Base-by-base conservation (phyloP, 345 rosid genomes). In the Adansonia digitata region DNA sequence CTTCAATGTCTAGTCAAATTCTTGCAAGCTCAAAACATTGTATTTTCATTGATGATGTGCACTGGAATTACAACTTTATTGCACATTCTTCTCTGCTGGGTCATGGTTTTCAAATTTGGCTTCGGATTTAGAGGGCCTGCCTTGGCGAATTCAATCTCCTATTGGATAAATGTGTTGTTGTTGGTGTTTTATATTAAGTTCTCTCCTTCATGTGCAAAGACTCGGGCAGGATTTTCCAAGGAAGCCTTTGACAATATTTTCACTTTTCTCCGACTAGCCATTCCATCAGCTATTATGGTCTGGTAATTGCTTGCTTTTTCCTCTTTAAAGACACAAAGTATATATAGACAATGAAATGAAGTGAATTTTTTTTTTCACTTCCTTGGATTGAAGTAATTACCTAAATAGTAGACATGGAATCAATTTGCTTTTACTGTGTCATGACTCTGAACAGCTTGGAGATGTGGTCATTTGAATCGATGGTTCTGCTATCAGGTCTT, bases 41-140 rank as follows among this genome's bases (percentile, higher is more conserved):
- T 85, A 11, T 59, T 85, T 12, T 89, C 90, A 34, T 78, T 86
- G 79, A 72, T 88, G 11, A n/a, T n/a, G n/a, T n/a, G n/a, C n/a
- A n/a, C n/a, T n/a, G 90, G 80, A 71, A 62, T 82, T 18, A 78
- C 89, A 31, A 75, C 83, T 53, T 46, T 82, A 3, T 40, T 85
- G 29, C 92, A 88, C 34, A 11, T 81, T 5, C 65, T 81, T 4
- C 11, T 74, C 0, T 87, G 92, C 71, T 88, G 90, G 92, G 0
- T 64, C 45, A 76, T 87, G 42, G 86, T 89, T 15, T 82, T 77
- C n/a, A 81, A 71, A 59, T 61, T 81, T 14, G 81, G 83, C 15
- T 80, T 87, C 24, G 88, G 89, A 17, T n/a, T n/a, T n/a, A n/a
- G n/a, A 77, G 90, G 92, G 12, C 89, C 89, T 74, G 89, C 93